Base-by-base conservation (phyloP, 345 rosid genomes). In the Citrus hindsii region DNA sequence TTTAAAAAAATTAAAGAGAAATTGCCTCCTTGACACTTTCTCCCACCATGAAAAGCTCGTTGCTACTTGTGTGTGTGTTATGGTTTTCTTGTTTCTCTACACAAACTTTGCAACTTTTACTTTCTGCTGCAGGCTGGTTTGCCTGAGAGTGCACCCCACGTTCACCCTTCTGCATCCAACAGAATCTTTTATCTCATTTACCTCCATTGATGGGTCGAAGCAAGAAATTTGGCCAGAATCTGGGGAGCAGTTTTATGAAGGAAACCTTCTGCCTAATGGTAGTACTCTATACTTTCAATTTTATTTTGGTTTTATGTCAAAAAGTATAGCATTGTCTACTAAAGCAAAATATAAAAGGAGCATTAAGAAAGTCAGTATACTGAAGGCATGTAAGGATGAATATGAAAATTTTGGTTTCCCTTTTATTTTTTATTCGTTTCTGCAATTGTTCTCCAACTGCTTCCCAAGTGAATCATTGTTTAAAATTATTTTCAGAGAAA, bases 111-210 rank as follows among this genome's bases (percentile, higher is more conserved):
- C 58, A 61, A n/a, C 35, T 51, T 62, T 67, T 14, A 48, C 69
- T 59, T 78, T 78, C 16, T 76, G 38, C 66, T 81, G 76, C 79
- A 95, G 98, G 92, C 81, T 95, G 81, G 97, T 95, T 83, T 93
- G 95, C 85, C 85, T 95, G 85, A 91, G 98, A 86, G 85, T 87
- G 63, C 96, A 93, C 80, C 98, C 98, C 42, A 84, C 86, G n/a
- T 92, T 93, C 79, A 13, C 25, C 73, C 92, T 95, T 64, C 33
- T 87, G 86, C 92, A 95, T 82, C 95, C 98, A 25, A 84, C 92
- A 0, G 97, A 91, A 77, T 75, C 93, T 67, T 89, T 88, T 69
- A 71, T 95, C 83, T 81, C 88, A 9, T 95, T 93, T 80, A 91
- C 91, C 48, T 86, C 98, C 32, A 59, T 88, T 5, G 85, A 89